Evolutionary conservation across 768 basidiomycete genomes (phyloP).

Genomic region (Pleurotus platypus): DNA sequence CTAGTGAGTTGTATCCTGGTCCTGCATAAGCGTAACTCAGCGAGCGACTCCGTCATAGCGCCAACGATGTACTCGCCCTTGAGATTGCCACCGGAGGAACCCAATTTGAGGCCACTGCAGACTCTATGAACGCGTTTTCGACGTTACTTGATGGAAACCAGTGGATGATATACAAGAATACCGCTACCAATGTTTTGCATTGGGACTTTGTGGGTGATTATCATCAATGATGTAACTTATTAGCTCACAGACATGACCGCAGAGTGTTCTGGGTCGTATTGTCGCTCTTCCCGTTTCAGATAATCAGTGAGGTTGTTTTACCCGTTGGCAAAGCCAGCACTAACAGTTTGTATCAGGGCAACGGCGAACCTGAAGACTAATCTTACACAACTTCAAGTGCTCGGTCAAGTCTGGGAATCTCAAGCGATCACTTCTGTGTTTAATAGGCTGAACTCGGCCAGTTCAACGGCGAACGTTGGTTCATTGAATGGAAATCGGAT

Average conservation of each 20-base stretch:
- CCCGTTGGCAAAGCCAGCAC: no score
- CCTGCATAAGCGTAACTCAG: no score
- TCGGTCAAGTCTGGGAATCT: conserved; percentile 37
- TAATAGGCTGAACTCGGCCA: conserved; percentile 18
- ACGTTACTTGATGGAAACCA: conserved; percentile 40
- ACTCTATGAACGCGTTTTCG: conserved; percentile 30
- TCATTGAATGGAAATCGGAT: conserved; percentile 36
- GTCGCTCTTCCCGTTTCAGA: conserved; percentile 36
- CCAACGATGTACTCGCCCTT: conserved; percentile 44
- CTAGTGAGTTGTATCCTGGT: conserved; percentile 7
- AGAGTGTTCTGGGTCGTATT: conserved; percentile 11
- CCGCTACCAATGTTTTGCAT: conserved; percentile 35
- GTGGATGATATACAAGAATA: conserved; percentile 50
- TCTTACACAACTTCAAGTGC: conserved; percentile 32
- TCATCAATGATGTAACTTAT: no score
- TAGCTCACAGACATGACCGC: neutral
- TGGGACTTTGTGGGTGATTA: conserved; percentile 43
- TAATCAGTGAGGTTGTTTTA: conserved; percentile 11
- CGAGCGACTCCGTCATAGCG: conserved; percentile 16
- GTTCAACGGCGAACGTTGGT: conserved; percentile 34
- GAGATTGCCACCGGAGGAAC: conserved; percentile 45
- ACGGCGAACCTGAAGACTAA: conserved; percentile 38
- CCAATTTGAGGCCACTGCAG: conserved; percentile 23
- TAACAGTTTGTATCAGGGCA: conserved; percentile 21
- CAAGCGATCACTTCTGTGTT: conserved; percentile 22